Evolutionary conservation across 2,329 filamentous ascomycete species (phyloP), one percentile per base, ranked within the genome.

Genomic region (Alternaria brassicicola): DNA sequence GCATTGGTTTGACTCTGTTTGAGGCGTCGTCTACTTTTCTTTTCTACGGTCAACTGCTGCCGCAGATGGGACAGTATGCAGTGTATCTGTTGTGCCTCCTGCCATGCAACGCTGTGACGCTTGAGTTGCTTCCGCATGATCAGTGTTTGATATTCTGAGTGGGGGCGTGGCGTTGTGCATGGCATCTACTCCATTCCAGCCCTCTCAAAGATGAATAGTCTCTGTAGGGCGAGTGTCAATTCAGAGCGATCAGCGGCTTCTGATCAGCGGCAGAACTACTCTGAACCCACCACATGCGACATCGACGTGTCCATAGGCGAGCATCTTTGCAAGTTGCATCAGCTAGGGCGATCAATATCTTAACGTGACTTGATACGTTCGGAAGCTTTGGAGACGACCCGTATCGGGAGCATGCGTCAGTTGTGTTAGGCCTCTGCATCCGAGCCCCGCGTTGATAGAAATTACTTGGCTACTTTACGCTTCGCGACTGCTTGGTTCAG

Each of bases 381-480:
- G 36, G 35, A 31, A 36, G 28, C 42, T 52, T 35, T 35, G 39
- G 12, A 25, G 30, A 17, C 35, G 48, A 21, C 23, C 21, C 36
- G 21, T 17, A 48, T 6, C 30, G 42, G 25, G 25, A 21, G 38
- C 47, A 45, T 42, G 42, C 25, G 25, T 31, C 31, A 19, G 17
- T 25, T 30, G 25, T 28, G 17, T 35, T 17, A 33, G 26, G 35
- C 42, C 13, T 45, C n/a, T 28, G 23, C 21, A 21, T 42, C 30
- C 31, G 10, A 26, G 41, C 38, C 36, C 41, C 21, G 50, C 38
- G 10, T 30, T 30, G 26, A 30, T 58, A 23, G 51, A 43, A 30
- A 55, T 55, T 38, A 35, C 45, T 38, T 58, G 38, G 36, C 21
- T 43, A 35, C 42, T 36, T 53, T 13, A 52, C n/a, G 50, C 49